Conservation (phyloP, 495 filamentous ascomycete genomes). For the Amniculicola lignicola region DNA sequence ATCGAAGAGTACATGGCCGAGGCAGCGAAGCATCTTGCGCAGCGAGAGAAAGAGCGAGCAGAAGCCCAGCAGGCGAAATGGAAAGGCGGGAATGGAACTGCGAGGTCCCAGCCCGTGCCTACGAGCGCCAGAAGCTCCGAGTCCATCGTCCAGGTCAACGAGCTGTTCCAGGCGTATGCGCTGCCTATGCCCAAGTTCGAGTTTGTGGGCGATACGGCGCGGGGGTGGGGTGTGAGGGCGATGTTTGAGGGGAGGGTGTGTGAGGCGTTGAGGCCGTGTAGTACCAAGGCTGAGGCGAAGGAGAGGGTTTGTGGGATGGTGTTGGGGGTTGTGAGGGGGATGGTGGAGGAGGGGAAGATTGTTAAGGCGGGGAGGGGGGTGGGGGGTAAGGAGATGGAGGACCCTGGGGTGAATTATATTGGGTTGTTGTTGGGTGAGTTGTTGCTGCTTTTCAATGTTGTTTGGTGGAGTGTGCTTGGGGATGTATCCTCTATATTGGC, state of each 20-base stretch:
- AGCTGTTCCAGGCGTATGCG: slow-evolving; percentile 16
- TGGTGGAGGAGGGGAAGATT: slow-evolving; percentile 15
- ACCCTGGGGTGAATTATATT: slow-evolving; percentile 15
- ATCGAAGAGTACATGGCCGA: neutral
- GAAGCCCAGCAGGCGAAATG: neutral
- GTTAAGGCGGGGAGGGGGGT: slow-evolving; percentile 1
- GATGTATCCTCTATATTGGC: too few relatives aligned
- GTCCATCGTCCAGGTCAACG: slow-evolving; percentile 1
- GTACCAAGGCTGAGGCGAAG: slow-evolving; percentile 33
- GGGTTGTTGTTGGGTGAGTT: slow-evolving; percentile 26
- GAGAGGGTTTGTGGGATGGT: slow-evolving; percentile 22
- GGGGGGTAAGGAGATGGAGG: neutral
- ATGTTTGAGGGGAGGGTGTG: slow-evolving; percentile 7
- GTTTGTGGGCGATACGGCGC: neutral
- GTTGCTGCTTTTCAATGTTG: too few relatives aligned
- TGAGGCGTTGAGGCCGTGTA: neutral
- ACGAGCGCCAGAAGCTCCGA: neutral
- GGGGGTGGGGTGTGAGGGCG: slow-evolving; percentile 19
- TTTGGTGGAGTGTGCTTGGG: too few relatives aligned
- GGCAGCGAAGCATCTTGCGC: neutral
- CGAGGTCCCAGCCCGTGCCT: neutral
- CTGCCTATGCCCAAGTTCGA: slow-evolving; percentile 1
- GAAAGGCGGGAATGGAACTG: neutral
- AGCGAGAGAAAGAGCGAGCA: too few relatives aligned
- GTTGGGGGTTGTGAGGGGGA: slow-evolving; percentile 2